These are phyloP conservation scores for Albophoma yamanashiensis DNA, from an alignment of 2,329 filamentous ascomycete species.

Conservation along the genomic window DNA sequence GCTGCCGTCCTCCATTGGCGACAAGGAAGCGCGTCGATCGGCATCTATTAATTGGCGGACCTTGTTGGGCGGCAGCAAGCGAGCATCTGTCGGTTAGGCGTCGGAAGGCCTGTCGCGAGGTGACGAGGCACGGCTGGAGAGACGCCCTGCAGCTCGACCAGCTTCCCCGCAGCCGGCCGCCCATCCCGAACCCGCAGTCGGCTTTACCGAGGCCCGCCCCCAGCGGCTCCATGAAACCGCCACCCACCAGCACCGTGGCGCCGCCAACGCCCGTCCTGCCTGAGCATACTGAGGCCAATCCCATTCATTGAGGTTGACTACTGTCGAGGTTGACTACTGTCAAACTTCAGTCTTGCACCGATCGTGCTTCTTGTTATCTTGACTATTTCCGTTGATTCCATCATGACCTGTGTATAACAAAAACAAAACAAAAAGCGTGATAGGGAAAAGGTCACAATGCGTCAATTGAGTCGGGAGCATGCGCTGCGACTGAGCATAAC, in stretches of 20 bases:
- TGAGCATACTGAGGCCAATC: neutral
- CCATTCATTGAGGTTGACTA: too few species aligned
- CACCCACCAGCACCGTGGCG: neutral
- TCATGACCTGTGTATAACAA: too few species aligned
- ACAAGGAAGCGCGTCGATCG: neutral
- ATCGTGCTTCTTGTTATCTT: too few species aligned
- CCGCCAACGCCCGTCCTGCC: too few species aligned
- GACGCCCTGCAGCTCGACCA: neutral
- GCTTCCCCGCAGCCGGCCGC: neutral
- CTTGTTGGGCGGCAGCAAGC: neutral
- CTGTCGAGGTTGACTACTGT: too few species aligned
- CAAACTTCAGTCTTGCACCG: too few species aligned
- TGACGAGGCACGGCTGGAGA: neutral
- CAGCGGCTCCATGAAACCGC: neutral
- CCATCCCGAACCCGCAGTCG: neutral
- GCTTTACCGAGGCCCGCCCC: neutral
- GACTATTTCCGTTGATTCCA: too few species aligned
- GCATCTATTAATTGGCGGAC: neutral
- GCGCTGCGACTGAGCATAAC: too few species aligned
- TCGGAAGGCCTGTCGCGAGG: neutral
- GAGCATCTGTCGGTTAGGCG: neutral
- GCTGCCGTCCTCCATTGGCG: neutral
- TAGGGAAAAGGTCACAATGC: too few species aligned
- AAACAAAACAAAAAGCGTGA: too few species aligned
- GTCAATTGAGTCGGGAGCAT: too few species aligned